phyloP scores from a whole-genome alignment of 192 early-diverging fungal species.

The Bifiguratus adelaidae region DNA sequence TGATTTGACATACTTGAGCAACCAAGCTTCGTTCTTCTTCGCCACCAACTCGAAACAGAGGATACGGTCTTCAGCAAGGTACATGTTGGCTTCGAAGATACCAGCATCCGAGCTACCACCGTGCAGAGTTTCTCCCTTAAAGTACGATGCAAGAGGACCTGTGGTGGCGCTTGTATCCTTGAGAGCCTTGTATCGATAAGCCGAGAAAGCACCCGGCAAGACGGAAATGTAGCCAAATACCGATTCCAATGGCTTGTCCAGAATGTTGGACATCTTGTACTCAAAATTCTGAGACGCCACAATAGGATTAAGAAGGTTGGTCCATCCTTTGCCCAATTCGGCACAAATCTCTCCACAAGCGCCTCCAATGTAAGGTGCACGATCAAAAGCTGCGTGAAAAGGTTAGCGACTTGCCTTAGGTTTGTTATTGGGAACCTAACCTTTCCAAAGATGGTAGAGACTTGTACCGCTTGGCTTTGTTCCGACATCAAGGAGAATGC shows the following conservation, averaged over 20 bases:
- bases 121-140: conserved; percentile 87
- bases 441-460: conserved; percentile 87
- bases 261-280: conserved; percentile 96
- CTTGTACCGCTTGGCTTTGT: conserved; percentile 77
- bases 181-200: conserved; percentile 80
- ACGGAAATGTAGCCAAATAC: conserved; percentile 82
- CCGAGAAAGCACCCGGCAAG: conserved; percentile 85
- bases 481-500: conserved; percentile 85
- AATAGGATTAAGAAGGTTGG: conserved; percentile 70
- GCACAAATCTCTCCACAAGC: conserved; percentile 92
- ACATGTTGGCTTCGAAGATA: conserved; percentile 88
- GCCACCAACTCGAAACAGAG: conserved; percentile 88
- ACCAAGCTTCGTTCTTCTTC: conserved; percentile 65
- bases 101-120: conserved; percentile 48
- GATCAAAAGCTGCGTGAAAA: conserved; percentile 48
- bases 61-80: conserved; percentile 84
- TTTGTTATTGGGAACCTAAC: conserved; percentile 2
- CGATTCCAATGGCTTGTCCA: conserved; percentile 88
- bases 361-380: conserved; percentile 69
- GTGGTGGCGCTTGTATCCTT: conserved; percentile 47
- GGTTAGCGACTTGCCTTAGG: not conserved
- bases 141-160: conserved; percentile 71
- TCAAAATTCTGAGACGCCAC: conserved; percentile 95
- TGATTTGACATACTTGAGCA: conserved; percentile 79
- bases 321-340: conserved; percentile 65